These are phyloP conservation scores for Fomitopsis palustris DNA, from an alignment of 1,284 basidiomycete genomes.

Conservation along the genomic window DNA sequence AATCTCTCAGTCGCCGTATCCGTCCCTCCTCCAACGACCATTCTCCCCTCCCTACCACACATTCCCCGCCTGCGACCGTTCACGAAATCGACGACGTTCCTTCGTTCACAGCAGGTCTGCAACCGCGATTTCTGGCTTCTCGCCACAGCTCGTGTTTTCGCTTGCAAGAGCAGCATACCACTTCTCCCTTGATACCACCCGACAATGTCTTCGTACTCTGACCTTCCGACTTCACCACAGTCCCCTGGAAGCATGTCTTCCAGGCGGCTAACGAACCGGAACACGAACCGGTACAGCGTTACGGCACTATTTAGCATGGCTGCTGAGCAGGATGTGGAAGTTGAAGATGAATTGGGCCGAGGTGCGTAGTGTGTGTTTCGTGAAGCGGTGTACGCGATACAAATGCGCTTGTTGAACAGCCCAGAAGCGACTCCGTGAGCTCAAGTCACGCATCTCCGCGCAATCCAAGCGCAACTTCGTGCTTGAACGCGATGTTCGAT, in stretches of 20 bases:
- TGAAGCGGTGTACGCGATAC: neutral
- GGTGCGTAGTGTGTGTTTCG: conserved; percentile 48
- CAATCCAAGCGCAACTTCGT: conserved; percentile 99
- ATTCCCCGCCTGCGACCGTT: neutral
- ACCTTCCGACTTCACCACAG: conserved; percentile 43
- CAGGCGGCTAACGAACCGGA: conserved; percentile 81
- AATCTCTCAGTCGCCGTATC: neutral
- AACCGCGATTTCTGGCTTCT: neutral
- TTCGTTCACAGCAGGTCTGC: conserved; percentile 5
- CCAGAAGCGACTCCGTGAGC: conserved; percentile 91
- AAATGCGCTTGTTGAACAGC: conserved; percentile 44
- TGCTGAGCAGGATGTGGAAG: conserved; percentile 97
- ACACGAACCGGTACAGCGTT: conserved; percentile 95
- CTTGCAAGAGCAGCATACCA: conserved; percentile 2
- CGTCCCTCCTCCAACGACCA: neutral
- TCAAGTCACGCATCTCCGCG: conserved; percentile 96
- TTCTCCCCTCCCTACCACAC: neutral
- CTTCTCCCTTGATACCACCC: conserved; percentile 9
- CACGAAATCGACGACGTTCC: conserved; percentile 9
- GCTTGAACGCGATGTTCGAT: conserved; percentile 95
- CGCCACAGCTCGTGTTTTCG: neutral
- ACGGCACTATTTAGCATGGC: conserved; percentile 97
- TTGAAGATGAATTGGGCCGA: conserved; percentile 95
- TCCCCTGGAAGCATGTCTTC: conserved; percentile 64
- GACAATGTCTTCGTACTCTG: conserved; percentile 41